phyloP scores from a whole-genome alignment of 2,329 filamentous ascomycete genomes.

The Colletotrichum sp. region DNA sequence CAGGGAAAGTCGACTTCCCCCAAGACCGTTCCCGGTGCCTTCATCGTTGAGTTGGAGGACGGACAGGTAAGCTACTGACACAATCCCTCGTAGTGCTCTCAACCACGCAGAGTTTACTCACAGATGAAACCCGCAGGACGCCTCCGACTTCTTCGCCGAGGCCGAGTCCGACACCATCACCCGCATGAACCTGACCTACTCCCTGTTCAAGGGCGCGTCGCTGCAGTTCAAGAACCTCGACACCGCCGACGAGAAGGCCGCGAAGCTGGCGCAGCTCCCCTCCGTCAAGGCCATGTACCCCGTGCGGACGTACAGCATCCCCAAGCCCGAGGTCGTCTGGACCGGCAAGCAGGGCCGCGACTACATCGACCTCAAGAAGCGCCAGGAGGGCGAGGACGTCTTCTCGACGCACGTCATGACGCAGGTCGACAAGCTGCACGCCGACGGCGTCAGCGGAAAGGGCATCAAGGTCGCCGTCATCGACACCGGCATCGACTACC shows the following conservation, averaged over 20 bases:
- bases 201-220: constrained; percentile 60
- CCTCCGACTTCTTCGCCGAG: constrained; percentile 41
- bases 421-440: constrained; percentile 58
- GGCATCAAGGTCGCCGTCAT: constrained; percentile 60
- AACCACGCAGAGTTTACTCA: neutral
- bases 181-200: constrained; percentile 54
- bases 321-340: constrained; percentile 50
- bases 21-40: constrained; percentile 49
- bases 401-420: constrained; percentile 62
- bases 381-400: constrained; percentile 28
- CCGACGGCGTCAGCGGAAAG: constrained; percentile 52
- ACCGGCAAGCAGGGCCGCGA: constrained; percentile 37
- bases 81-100: neutral
- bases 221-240: constrained; percentile 54
- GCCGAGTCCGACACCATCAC: constrained; percentile 45
- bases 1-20: constrained; percentile 27
- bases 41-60: constrained; percentile 59
- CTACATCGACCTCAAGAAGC: constrained; percentile 32
- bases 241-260: constrained; percentile 47
- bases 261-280: constrained; percentile 44
- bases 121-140: constrained; percentile 36
- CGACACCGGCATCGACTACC: constrained; percentile 66
- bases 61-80: constrained; percentile 41
- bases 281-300: constrained; percentile 56
- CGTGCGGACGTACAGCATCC: constrained; percentile 49